Evolutionary conservation across 257 asterid species (phyloP).

Genomic region (Solanum medicagineum): DNA sequence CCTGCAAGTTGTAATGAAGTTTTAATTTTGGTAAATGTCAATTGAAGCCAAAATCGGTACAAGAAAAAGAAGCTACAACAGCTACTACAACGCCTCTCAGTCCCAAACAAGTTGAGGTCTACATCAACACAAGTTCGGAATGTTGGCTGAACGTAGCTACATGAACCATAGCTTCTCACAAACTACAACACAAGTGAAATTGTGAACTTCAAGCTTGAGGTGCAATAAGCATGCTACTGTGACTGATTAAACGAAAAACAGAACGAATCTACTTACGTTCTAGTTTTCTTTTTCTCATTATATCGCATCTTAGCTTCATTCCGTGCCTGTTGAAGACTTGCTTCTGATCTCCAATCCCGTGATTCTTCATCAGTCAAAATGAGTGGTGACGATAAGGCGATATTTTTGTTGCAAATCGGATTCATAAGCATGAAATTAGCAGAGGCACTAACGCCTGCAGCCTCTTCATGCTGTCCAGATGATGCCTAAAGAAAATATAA

Average conservation of each 20-base stretch:
- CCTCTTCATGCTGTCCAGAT: slow-evolving; percentile 35
- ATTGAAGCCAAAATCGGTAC: background rate
- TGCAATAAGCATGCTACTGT: background rate
- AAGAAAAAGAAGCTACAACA: too few species aligned
- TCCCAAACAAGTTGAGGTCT: too few species aligned
- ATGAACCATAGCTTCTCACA: background rate
- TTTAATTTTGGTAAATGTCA: background rate
- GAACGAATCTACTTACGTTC: slow-evolving; percentile 17
- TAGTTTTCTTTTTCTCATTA: slow-evolving; percentile 66
- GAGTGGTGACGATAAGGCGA: slow-evolving; percentile 28
- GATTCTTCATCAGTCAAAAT: slow-evolving; percentile 36
- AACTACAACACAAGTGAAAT: background rate
- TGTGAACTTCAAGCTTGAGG: background rate
- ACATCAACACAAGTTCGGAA: background rate
- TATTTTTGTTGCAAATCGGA: slow-evolving; percentile 12
- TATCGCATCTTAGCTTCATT: slow-evolving; percentile 80
- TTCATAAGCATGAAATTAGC: slow-evolving; percentile 19
- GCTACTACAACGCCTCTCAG: background rate
- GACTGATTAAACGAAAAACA: background rate
- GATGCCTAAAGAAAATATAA: background rate
- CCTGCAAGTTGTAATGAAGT: slow-evolving; percentile 16
- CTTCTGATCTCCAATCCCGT: slow-evolving; percentile 44
- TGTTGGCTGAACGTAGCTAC: background rate
- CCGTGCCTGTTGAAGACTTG: slow-evolving; percentile 45
- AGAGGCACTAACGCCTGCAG: background rate